These are phyloP conservation scores for Colletotrichum sp. DNA, from an alignment of 2,329 filamentous ascomycete genomes.

Conservation along the genomic window DNA sequence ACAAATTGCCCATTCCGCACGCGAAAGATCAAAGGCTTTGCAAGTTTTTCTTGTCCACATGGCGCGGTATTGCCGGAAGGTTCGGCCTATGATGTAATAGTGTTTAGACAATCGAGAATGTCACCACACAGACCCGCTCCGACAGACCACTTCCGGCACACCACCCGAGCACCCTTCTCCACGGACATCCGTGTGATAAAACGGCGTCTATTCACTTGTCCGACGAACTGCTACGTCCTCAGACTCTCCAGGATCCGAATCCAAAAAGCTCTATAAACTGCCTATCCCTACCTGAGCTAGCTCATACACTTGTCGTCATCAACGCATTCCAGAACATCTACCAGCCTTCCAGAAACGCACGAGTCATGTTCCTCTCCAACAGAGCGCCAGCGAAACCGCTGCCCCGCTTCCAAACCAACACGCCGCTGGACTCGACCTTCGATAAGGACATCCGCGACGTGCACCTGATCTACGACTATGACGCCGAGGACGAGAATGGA, in stretches of 20 bases:
- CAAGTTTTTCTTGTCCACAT: background rate
- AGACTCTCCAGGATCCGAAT: background rate
- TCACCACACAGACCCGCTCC: constrained; percentile 18
- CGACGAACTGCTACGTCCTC: background rate
- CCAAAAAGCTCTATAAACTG: background rate
- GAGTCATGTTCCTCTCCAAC: constrained; percentile 21
- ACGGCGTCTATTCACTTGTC: background rate
- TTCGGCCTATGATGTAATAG: constrained; percentile 18
- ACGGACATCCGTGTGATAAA: constrained; percentile 13
- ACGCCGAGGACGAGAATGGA: constrained; percentile 48
- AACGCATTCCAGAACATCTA: background rate
- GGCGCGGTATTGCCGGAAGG: background rate
- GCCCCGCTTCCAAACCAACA: constrained; percentile 21
- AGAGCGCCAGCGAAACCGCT: constrained; percentile 5
- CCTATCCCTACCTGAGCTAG: background rate
- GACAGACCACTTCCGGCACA: constrained; percentile 7
- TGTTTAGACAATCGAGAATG: background rate
- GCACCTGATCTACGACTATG: constrained; percentile 63
- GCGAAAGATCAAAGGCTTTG: background rate
- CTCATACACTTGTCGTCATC: background rate
- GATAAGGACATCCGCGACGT: constrained; percentile 56
- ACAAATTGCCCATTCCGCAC: background rate
- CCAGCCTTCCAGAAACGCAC: background rate
- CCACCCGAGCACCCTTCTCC: background rate
- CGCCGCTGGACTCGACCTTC: constrained; percentile 35